Evolutionary conservation across 495 filamentous ascomycete species (phyloP), one percentile per base, ranked within the genome.

Genomic region (Aspergillus funiculosus): DNA sequence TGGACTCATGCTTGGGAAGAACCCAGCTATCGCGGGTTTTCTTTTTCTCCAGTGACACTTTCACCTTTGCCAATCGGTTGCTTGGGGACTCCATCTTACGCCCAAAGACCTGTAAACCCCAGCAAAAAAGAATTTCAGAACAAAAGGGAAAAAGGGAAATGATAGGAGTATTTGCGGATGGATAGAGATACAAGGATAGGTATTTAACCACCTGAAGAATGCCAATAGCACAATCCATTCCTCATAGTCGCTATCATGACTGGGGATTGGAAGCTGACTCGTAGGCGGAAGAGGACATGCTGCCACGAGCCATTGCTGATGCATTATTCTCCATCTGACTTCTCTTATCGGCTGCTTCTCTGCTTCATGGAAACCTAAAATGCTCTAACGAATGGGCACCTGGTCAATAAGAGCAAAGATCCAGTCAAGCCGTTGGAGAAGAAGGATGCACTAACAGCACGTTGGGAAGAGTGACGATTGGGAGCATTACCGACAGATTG

Each of bases 1-100:
- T 38, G 19, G 35, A 38, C 19, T 38, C 35, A 21, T 38, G 35
- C 19, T 38, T 38, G 17, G 35, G 35, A 20, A 38, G 35, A 20
- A 38, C 35, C 35, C 35, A 38, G 35, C 35, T 20, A 38, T 38
- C 35, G 19, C 20, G 35, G 15, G 35, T 38, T 13, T 38, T 38
- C 19, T 38, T 38, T 20, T 22, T 38, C 22, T 38, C 19, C 17
- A 20, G 8, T 9, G 17, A 20, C 35, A 21, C 35, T 2, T 38
- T 20, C 5, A 22, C 35, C 17, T 20, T 38, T 6, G 35, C n/a
- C 18, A 38, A 38, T 22, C 35, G 35, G 17, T 38, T 20, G 19
- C 35, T 17, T 22, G 17, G 35, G n/a, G 13, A 10, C 15, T 38
- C 17, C 35, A 38, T 38, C 10, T 20, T 22, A 21, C 17, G 10